phyloP scores from a whole-genome alignment of 768 basidiomycete species.

The Amanita pseudoporphyria region DNA sequence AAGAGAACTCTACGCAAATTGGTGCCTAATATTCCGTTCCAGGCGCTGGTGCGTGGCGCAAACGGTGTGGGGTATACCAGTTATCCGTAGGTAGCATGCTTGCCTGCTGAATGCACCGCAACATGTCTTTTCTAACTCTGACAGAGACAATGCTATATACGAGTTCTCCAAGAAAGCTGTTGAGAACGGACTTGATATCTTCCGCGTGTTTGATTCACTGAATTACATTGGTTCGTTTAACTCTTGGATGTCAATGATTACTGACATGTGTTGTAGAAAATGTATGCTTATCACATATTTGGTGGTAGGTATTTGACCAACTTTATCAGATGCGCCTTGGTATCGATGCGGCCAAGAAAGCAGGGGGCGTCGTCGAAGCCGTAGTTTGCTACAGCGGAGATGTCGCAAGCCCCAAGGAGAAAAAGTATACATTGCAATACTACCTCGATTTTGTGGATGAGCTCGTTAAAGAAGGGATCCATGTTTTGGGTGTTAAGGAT shows the following conservation, averaged over 20 bases:
- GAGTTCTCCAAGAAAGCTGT: constrained; percentile 99
- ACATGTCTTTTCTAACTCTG: constrained; percentile 9
- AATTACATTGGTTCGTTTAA: constrained; percentile 84
- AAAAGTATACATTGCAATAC: constrained; percentile 95
- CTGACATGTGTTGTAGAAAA: constrained; percentile 42
- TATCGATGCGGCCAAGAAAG: constrained; percentile 99
- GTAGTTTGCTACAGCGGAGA: constrained; percentile 99
- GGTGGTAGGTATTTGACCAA: not conserved
- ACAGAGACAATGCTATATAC: constrained; percentile 95
- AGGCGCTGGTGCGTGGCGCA: constrained; percentile 96
- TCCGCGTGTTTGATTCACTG: constrained; percentile 98
- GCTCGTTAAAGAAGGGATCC: constrained; percentile 90
- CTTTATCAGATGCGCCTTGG: constrained; percentile 73
- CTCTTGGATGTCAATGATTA: not conserved
- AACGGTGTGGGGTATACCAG: constrained; percentile 99
- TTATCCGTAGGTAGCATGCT: constrained; percentile 63
- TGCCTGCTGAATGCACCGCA: not conserved
- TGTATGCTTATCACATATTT: constrained; percentile 30
- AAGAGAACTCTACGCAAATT: constrained; percentile 88
- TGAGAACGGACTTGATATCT: constrained; percentile 99
- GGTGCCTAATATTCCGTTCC: constrained; percentile 97
- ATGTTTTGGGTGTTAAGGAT: constrained; percentile 96
- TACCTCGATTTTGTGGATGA: constrained; percentile 94
- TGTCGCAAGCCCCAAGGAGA: constrained; percentile 88
- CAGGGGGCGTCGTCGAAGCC: constrained; percentile 96